Percentiles rank a stretch among this genome's conserved stretches.
phyloP scores from a whole-genome alignment of 768 basidiomycete genomes.

The Tulasnella sp. region DNA sequence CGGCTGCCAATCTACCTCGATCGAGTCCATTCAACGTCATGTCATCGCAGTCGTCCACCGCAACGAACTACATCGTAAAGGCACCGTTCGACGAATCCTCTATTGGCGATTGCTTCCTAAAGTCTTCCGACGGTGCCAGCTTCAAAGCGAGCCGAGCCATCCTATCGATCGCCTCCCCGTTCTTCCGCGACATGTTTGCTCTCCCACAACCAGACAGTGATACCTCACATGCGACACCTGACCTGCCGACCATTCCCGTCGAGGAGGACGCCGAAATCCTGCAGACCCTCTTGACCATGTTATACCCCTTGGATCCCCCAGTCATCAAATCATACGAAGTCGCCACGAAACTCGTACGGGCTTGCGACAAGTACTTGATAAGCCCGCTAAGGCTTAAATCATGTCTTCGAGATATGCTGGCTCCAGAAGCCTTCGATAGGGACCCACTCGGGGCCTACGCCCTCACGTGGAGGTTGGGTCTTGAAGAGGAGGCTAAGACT shows the following conservation, averaged over 20 bases:
- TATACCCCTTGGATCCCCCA: not conserved
- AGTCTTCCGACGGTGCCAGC: constrained; percentile 9
- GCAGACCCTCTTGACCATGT: not conserved
- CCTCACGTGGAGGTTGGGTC: not conserved
- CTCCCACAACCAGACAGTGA: not conserved
- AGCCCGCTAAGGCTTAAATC: not conserved
- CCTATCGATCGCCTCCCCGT: constrained; percentile 9
- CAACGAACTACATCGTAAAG: not conserved
- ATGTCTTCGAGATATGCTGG: not conserved
- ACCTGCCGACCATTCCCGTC: not conserved
- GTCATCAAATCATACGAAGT: not conserved
- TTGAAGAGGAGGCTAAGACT: not conserved
- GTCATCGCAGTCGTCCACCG: not conserved
- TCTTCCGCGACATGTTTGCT: constrained; percentile 20
- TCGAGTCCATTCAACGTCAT: not conserved
- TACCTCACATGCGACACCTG: not conserved
- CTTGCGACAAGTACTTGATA: constrained; percentile 1
- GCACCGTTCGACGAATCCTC: constrained; percentile 34
- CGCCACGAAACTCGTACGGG: not conserved
- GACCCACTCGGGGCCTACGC: not conserved
- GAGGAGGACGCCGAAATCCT: not conserved
- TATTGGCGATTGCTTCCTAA: constrained; percentile 45
- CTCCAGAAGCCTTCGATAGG: not conserved
- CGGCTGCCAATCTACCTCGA: not conserved
- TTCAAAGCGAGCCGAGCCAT: constrained; percentile 14